Conservation (phyloP, 2,329 filamentous ascomycete genomes). For the Neofusicoccum cordaticola region DNA sequence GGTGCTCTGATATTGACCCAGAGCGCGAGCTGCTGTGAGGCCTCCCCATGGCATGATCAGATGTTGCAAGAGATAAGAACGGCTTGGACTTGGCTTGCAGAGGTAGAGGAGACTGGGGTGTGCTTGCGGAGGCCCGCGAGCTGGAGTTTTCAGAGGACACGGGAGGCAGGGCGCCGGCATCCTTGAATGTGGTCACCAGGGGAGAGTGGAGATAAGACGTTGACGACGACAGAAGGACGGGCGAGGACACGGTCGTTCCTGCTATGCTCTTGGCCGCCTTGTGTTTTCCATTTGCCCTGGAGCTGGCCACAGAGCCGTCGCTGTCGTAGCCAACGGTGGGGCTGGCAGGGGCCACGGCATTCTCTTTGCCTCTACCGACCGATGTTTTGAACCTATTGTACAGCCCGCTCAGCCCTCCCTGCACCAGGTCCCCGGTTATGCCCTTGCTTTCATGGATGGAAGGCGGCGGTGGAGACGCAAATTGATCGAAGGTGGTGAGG, state of each 20-base stretch:
- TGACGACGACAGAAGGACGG: constrained; percentile 33
- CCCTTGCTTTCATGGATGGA: constrained; percentile 65
- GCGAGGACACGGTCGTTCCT: constrained; percentile 33
- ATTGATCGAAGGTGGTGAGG: constrained; percentile 92
- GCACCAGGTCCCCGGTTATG: constrained; percentile 69
- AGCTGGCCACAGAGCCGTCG: constrained; percentile 27
- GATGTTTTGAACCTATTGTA: constrained; percentile 83
- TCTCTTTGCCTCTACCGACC: constrained; percentile 67
- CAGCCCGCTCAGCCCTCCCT: constrained; percentile 82
- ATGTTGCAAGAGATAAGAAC: constrained; percentile 24
- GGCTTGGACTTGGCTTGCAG: constrained; percentile 29
- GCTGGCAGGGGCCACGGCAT: constrained; percentile 36
- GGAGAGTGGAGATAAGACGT: constrained; percentile 40
- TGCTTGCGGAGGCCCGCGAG: constrained; percentile 32
- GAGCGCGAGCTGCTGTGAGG: constrained; percentile 3
- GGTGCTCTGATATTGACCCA: constrained; percentile 13
- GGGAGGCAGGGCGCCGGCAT: constrained; percentile 27
- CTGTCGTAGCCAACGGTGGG: constrained; percentile 30
- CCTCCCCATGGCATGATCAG: constrained; percentile 10
- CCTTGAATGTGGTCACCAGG: constrained; percentile 34
- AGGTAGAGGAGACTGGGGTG: constrained; percentile 28
- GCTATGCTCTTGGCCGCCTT: constrained; percentile 27
- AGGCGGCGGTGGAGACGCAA: constrained; percentile 66
- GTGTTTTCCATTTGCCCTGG: constrained; percentile 21
- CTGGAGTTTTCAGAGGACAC: constrained; percentile 10